phyloP scores from a whole-genome alignment of 805 yeast genomes.

The Ogataea trehaloabstinens region DNA sequence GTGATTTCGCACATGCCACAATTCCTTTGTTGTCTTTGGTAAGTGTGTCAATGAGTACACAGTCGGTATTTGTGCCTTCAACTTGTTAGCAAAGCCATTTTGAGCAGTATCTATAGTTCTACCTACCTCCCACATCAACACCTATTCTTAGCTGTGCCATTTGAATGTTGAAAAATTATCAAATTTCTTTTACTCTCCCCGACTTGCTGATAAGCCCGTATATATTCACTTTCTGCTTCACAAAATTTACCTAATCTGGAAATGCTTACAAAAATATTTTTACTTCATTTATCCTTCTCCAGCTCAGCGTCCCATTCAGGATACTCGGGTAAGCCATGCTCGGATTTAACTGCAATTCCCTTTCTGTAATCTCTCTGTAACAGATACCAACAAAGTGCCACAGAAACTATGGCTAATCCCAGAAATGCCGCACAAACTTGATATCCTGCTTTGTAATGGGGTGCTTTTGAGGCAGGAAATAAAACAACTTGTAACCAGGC shows the following conservation, averaged over 20 bases:
- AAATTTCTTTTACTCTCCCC: too few relatives aligned
- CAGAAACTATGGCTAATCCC: slow-evolving; percentile 7
- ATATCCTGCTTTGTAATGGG: slow-evolving; percentile 20
- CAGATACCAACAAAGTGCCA: slow-evolving; percentile 6
- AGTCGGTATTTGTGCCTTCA: slow-evolving; percentile 46
- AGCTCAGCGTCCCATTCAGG: slow-evolving; percentile 9
- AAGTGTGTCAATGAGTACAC: slow-evolving; percentile 40
- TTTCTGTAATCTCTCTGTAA: slow-evolving; percentile 6
- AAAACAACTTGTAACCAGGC: slow-evolving; percentile 28
- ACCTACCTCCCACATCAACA: slow-evolving; percentile 11
- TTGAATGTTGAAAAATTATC: too few relatives aligned
- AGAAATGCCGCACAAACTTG: slow-evolving; percentile 11
- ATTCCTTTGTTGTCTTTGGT: slow-evolving; percentile 30
- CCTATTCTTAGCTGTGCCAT: slow-evolving; percentile 9
- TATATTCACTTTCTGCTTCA: too few relatives aligned
- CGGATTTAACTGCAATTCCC: slow-evolving; percentile 7
- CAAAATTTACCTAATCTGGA: too few relatives aligned
- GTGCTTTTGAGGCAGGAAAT: slow-evolving; percentile 33
- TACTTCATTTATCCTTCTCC: too few relatives aligned
- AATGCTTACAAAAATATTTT: too few relatives aligned
- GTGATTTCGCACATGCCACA: slow-evolving; percentile 38
- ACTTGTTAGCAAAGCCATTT: too few relatives aligned
- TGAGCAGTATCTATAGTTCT: too few relatives aligned
- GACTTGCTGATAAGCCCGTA: too few relatives aligned
- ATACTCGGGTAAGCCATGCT: slow-evolving; percentile 6